Conservation (phyloP, 169 alveolate genomes). For the Plasmodium cynomolgi region DNA sequence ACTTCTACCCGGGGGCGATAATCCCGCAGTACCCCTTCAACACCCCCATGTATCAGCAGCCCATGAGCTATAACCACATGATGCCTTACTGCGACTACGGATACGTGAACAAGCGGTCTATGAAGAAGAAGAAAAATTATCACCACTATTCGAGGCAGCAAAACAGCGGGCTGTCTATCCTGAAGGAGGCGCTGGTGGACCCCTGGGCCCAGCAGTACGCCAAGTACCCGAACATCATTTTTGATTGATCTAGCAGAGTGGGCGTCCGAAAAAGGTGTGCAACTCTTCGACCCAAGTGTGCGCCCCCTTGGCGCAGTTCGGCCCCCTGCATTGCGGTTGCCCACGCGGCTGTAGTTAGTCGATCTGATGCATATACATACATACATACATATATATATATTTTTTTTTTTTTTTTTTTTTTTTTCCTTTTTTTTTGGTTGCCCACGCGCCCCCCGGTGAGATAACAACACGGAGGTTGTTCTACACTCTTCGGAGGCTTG, state of each 20-base stretch:
- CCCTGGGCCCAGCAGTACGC: conserved; percentile 59
- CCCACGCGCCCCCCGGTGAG: too few relatives aligned
- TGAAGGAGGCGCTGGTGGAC: conserved; percentile 33
- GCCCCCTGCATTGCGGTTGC: too few relatives aligned
- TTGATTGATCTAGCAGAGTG: background rate
- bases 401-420: too few relatives aligned
- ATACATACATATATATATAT: too few relatives aligned
- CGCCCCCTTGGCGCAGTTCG: too few relatives aligned
- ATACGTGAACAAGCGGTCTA: conserved; percentile 21
- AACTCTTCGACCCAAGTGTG: too few relatives aligned
- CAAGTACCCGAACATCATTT: conserved; percentile 41
- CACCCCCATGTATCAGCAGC: background rate
- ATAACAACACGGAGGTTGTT: background rate
- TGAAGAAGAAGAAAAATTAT: conserved; percentile 33
- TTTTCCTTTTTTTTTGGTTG: too few relatives aligned
- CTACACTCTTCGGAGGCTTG: background rate
- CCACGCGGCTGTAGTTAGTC: too few relatives aligned
- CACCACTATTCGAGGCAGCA: conserved; percentile 10
- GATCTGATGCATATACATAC: too few relatives aligned
- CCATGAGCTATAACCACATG: conserved; percentile 19
- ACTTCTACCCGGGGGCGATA: background rate
- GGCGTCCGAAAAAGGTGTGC: background rate
- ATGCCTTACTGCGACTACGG: background rate
- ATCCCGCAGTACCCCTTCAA: conserved; percentile 37
- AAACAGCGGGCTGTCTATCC: background rate